These are phyloP conservation scores for Penicillium coprophilum DNA, from an alignment of 495 filamentous ascomycete genomes.

Conservation along the genomic window DNA sequence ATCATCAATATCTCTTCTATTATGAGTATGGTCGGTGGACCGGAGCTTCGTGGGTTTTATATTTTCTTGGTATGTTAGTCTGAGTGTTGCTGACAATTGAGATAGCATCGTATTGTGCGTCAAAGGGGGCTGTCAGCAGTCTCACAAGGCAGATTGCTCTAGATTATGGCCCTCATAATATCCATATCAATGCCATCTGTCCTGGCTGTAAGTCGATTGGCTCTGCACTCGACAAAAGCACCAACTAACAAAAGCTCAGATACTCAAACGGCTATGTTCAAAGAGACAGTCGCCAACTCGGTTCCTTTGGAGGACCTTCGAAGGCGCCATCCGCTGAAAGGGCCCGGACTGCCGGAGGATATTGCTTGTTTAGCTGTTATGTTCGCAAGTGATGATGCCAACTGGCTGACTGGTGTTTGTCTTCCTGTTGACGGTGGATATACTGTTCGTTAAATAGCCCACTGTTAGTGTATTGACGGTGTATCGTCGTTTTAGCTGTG, in stretches of 20 bases:
- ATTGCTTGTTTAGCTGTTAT: conserved; percentile 52
- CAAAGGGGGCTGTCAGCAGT: conserved; percentile 52
- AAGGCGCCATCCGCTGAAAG: conserved; percentile 40
- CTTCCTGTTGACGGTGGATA: conserved; percentile 55
- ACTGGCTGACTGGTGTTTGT: conserved; percentile 46
- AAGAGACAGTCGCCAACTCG: conserved; percentile 21
- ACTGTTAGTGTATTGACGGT: too few species aligned
- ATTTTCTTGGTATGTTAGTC: neutral
- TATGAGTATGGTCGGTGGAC: conserved; percentile 42
- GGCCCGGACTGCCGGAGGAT: conserved; percentile 45
- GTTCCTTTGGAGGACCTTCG: conserved; percentile 28
- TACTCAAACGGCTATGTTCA: conserved; percentile 35
- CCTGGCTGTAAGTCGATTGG: conserved; percentile 52
- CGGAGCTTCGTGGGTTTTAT: conserved; percentile 20
- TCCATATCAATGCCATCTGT: conserved; percentile 57
- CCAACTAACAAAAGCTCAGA: conserved; percentile 17
- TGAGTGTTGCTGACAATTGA: neutral
- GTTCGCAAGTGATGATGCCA: conserved; percentile 50
- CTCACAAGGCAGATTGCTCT: conserved; percentile 51
- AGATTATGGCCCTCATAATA: conserved; percentile 51
- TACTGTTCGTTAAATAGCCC: conserved; percentile 26
- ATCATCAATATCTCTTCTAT: conserved; percentile 55
- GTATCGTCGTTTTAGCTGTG: too few species aligned
- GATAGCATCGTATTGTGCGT: conserved; percentile 49
- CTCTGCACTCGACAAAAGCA: too few species aligned